Evolutionary conservation across 495 filamentous ascomycete genomes (phyloP).

Genomic region (Trichoderma reesei): DNA sequence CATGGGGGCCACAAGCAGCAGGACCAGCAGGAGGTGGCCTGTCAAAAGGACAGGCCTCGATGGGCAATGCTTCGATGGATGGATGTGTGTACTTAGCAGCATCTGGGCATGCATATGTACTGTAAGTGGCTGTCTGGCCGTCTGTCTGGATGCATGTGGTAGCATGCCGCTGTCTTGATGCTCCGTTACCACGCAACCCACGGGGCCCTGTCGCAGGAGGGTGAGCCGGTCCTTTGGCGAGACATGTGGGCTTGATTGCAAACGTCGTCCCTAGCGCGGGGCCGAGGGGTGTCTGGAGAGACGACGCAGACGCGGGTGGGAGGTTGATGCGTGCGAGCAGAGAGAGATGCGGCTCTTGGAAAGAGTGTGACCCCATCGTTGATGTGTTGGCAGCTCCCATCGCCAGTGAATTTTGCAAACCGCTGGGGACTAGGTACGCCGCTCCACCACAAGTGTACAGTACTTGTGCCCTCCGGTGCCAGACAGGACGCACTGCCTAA

Average conservation of each 20-base stretch:
- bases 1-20: slow-evolving; percentile 13
- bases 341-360: slow-evolving; percentile 47
- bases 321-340: slow-evolving; percentile 40
- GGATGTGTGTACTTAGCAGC: not conserved
- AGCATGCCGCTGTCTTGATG: slow-evolving; percentile 9
- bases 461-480: slow-evolving; percentile 24
- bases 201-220: not conserved
- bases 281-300: slow-evolving; percentile 36
- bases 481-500: slow-evolving; percentile 12
- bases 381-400: slow-evolving; percentile 89
- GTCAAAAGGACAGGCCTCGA: slow-evolving; percentile 18
- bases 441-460: slow-evolving; percentile 40
- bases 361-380: slow-evolving; percentile 49
- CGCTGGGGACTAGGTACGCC: slow-evolving; percentile 41
- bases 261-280: slow-evolving; percentile 40
- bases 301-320: slow-evolving; percentile 29
- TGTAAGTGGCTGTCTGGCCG: slow-evolving; percentile 18
- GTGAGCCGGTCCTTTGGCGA: slow-evolving; percentile 19
- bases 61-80: slow-evolving; percentile 18
- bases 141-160: slow-evolving; percentile 3
- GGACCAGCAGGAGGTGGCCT: slow-evolving; percentile 17
- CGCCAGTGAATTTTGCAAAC: slow-evolving; percentile 61
- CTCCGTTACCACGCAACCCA: not conserved
- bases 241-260: slow-evolving; percentile 56
- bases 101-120: slow-evolving; percentile 33